phyloP scores from a whole-genome alignment of 441 rosid genomes.

The Geranium incanum region DNA sequence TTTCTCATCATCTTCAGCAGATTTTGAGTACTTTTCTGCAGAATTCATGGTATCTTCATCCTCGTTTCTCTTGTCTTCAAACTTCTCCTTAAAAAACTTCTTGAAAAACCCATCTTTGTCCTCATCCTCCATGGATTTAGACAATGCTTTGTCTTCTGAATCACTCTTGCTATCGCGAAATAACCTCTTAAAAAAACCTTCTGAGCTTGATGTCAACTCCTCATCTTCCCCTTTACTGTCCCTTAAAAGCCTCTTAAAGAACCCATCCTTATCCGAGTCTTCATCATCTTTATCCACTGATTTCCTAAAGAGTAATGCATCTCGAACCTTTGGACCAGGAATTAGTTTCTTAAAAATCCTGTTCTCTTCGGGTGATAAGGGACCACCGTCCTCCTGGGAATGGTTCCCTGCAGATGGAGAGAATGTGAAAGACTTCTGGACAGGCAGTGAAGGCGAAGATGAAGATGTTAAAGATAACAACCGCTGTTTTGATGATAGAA shows the following conservation, averaged over 20 bases:
- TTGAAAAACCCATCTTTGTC: constrained; percentile 80
- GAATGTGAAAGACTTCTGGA: constrained; percentile 56
- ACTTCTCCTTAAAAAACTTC: constrained; percentile 72
- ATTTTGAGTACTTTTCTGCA: constrained; percentile 60
- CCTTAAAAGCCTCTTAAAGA: constrained; percentile 72
- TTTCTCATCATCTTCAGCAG: constrained; percentile 73
- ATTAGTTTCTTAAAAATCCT: constrained; percentile 83
- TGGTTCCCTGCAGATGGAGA: constrained; percentile 54
- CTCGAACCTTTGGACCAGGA: constrained; percentile 87
- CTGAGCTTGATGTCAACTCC: constrained; percentile 66
- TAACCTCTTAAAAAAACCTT: constrained; percentile 81
- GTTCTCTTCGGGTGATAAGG: constrained; percentile 61
- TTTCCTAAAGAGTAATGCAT: constrained; percentile 89
- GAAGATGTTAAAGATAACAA: constrained; percentile 53
- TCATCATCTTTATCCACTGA: constrained; percentile 85
- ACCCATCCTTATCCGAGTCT: constrained; percentile 83
- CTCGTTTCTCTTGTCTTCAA: constrained; percentile 60
- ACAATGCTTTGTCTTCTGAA: constrained; percentile 40
- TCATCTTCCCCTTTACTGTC: constrained; percentile 67
- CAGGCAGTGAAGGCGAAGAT: constrained; percentile 53
- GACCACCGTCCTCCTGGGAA: constrained; percentile 59
- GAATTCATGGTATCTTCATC: constrained; percentile 29
- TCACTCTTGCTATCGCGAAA: constrained; percentile 63
- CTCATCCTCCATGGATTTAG: constrained; percentile 68
- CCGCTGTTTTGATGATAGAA: constrained; percentile 79